Percentiles rank a stretch among this genome's conserved stretches.
These are phyloP conservation scores for Jamesozyma spencerorum DNA, from an alignment of 805 yeast genomes.

Conservation along the genomic window DNA sequence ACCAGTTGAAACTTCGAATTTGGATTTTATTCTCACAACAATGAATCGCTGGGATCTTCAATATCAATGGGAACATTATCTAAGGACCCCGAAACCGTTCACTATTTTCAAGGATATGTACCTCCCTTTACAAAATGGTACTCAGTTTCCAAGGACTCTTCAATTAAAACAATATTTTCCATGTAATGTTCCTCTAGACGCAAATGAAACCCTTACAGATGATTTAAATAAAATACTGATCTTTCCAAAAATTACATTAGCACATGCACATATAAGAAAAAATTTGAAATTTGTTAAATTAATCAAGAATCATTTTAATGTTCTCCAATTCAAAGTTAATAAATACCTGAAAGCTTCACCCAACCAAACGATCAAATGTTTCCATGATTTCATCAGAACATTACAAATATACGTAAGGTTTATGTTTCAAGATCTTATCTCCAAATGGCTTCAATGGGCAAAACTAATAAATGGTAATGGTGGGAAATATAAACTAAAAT, in stretches of 20 bases:
- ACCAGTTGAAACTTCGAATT: not conserved
- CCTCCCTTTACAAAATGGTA: not conserved
- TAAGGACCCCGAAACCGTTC: not conserved
- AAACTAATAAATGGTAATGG: constrained; percentile 1
- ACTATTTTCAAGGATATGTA: not conserved
- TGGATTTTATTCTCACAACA: not conserved
- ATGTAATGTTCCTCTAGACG: not conserved
- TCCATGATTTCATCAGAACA: not conserved
- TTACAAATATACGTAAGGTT: not conserved
- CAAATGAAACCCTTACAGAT: not conserved
- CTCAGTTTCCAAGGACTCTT: no score
- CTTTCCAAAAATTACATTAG: not conserved
- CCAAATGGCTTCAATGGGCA: constrained; percentile 5
- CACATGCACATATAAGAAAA: not conserved
- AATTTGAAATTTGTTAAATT: not conserved
- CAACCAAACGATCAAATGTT: not conserved
- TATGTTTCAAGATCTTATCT: not conserved
- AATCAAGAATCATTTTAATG: not conserved
- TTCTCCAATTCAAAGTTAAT: not conserved
- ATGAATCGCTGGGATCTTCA: not conserved
- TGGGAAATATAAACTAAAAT: not conserved
- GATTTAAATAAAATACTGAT: not conserved
- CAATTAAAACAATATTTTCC: not conserved
- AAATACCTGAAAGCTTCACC: not conserved
- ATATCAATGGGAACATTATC: not conserved